A percentile compares a stretch with the other conserved stretches of the same genome.
These are phyloP conservation scores for Escallonia herrerae DNA, from an alignment of 129 eudicot genomes.

Conservation along the genomic window DNA sequence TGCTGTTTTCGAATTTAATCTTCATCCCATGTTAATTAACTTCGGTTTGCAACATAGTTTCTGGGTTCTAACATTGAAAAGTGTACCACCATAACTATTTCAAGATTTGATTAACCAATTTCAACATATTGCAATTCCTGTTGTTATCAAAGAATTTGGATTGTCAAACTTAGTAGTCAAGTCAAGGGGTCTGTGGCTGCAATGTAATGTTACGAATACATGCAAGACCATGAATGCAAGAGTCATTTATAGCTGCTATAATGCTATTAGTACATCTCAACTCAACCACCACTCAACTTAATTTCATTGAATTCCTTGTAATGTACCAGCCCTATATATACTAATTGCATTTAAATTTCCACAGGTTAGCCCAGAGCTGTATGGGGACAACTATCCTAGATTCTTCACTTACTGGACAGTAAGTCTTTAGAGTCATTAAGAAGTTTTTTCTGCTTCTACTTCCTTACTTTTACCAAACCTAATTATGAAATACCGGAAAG, in stretches of 20 bases:
- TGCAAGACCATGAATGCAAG: neutral
- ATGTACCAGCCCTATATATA: conserved; percentile 5
- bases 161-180: too few relatives aligned
- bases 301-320: conserved; percentile 8
- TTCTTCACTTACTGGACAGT: conserved; percentile 98
- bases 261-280: conserved; percentile 24
- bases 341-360: conserved; percentile 20
- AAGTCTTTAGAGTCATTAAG: conserved; percentile 1
- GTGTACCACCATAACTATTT: too few relatives aligned
- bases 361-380: conserved; percentile 96
- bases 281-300: conserved; percentile 51
- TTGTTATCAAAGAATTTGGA: too few relatives aligned
- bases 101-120: too few relatives aligned
- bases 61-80: too few relatives aligned
- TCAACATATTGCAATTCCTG: too few relatives aligned
- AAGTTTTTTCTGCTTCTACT: conserved; percentile 11
- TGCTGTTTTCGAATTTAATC: conserved; percentile 4
- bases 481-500: neutral
- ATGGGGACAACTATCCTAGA: conserved; percentile 88
- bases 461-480: neutral
- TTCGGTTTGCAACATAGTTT: too few relatives aligned
- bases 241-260: conserved; percentile 38
- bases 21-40: neutral
- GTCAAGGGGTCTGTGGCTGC: too few relatives aligned
- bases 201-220: neutral